A percentile compares a stretch with the other conserved stretches of the same genome.
Evolutionary conservation across 2,329 filamentous ascomycete genomes (phyloP).

Genomic region (Neonectria hederae): DNA sequence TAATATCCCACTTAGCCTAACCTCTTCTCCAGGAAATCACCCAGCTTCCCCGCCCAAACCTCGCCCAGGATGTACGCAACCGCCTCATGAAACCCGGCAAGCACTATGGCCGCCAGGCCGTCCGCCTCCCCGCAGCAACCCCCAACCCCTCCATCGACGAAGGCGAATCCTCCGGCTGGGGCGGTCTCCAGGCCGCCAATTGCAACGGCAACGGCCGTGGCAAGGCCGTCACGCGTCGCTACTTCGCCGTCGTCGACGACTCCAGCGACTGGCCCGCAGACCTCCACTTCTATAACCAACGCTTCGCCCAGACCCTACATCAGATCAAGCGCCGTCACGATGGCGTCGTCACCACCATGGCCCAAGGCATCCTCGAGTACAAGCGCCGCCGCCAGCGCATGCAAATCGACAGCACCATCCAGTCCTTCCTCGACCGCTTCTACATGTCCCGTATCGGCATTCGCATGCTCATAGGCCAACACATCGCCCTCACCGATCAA

Average conservation of each 20-base stretch:
- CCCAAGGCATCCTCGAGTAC: slow-evolving; percentile 97
- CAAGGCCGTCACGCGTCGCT: slow-evolving; percentile 66
- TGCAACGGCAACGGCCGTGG: slow-evolving; percentile 58
- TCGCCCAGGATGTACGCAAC: slow-evolving; percentile 79
- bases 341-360: slow-evolving; percentile 96
- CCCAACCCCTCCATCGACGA: slow-evolving; percentile 89
- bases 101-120: slow-evolving; percentile 63
- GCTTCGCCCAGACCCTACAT: slow-evolving; percentile 87
- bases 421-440: slow-evolving; percentile 97
- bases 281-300: slow-evolving; percentile 91
- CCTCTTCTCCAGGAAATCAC: slow-evolving; percentile 80
- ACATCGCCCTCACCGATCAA: slow-evolving; percentile 96
- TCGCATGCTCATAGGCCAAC: slow-evolving; percentile 98
- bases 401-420: slow-evolving; percentile 98
- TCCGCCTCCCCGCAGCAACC: slow-evolving; percentile 82
- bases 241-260: slow-evolving; percentile 94
- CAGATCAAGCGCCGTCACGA: slow-evolving; percentile 97
- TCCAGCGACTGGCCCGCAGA: slow-evolving; percentile 91
- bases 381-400: slow-evolving; percentile 95
- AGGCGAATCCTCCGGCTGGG: slow-evolving; percentile 78
- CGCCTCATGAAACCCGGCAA: slow-evolving; percentile 77
- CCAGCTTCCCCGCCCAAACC: slow-evolving; percentile 78
- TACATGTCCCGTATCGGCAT: slow-evolving; percentile 99
- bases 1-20: slow-evolving; percentile 11
- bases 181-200: slow-evolving; percentile 53